phyloP scores from a whole-genome alignment of 768 basidiomycete genomes.

The Tulasnella sp. region DNA sequence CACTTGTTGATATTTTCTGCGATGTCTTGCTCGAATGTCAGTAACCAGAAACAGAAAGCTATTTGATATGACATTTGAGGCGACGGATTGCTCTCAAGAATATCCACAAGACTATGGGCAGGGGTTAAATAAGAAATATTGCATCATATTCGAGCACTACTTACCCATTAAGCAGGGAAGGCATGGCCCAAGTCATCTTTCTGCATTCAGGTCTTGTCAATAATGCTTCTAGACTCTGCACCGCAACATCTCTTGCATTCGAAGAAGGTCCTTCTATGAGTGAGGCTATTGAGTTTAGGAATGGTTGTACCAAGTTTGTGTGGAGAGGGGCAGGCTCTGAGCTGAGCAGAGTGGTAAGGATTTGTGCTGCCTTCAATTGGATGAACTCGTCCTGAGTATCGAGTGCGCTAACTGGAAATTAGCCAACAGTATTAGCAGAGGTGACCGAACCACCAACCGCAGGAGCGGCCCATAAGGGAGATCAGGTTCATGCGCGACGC shows the following conservation, averaged over 20 bases:
- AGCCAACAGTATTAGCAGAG: background rate
- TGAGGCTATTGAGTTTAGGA: conserved; percentile 44
- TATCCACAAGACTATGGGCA: conserved; percentile 56
- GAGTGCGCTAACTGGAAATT: conserved; percentile 41
- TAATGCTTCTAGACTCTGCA: conserved; percentile 80
- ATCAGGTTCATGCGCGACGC: conserved; percentile 55
- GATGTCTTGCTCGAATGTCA: conserved; percentile 79
- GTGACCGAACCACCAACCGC: conserved; percentile 33
- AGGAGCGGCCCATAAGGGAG: conserved; percentile 70
- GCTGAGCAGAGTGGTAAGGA: conserved; percentile 66
- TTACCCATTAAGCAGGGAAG: conserved; percentile 57
- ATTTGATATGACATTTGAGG: conserved; percentile 96
- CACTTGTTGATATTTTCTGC: conserved; percentile 82
- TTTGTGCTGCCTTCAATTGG: conserved; percentile 80
- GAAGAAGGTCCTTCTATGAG: conserved; percentile 44
- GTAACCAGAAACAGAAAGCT: conserved; percentile 82
- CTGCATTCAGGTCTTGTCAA: conserved; percentile 71
- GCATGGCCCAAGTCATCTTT: conserved; percentile 63
- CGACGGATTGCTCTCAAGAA: conserved; percentile 62
- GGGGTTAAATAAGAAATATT: background rate
- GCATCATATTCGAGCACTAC: conserved; percentile 15
- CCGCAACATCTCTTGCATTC: conserved; percentile 69
- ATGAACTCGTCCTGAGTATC: conserved; percentile 87
- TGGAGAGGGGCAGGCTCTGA: conserved; percentile 39
- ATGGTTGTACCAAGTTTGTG: conserved; percentile 42